A percentile compares a stretch with the other conserved stretches of the same genome.
These are phyloP conservation scores for Talaromyces sp. DNA, from an alignment of 2,329 filamentous ascomycete species.

Conservation along the genomic window DNA sequence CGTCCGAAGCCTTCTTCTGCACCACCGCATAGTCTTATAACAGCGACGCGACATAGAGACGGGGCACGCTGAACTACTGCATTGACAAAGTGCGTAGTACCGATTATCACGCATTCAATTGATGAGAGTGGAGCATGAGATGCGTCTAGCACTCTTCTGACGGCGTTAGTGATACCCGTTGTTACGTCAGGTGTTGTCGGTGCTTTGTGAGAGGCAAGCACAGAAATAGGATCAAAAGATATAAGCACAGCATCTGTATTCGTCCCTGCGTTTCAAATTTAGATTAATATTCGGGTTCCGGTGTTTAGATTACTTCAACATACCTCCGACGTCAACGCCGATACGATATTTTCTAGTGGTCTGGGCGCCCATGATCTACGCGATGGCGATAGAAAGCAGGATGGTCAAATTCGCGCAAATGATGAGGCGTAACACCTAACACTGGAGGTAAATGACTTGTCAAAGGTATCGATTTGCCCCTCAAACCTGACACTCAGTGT, in stretches of 20 bases:
- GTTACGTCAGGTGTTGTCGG: slow-evolving; percentile 47
- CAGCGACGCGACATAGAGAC: slow-evolving; percentile 45
- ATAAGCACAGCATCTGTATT: slow-evolving; percentile 42
- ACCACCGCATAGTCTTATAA: slow-evolving; percentile 56
- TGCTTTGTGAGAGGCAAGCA: slow-evolving; percentile 40
- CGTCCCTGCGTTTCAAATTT: slow-evolving; percentile 28
- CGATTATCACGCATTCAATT: slow-evolving; percentile 53
- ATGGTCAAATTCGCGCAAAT: too few species aligned
- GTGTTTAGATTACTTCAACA: neutral
- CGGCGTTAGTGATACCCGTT: slow-evolving; percentile 44
- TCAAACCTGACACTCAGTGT: neutral
- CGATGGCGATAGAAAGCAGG: too few species aligned
- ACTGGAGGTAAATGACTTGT: neutral
- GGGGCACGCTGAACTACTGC: slow-evolving; percentile 48
- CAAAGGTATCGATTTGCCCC: neutral
- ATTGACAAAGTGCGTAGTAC: slow-evolving; percentile 58
- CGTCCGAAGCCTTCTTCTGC: slow-evolving; percentile 46
- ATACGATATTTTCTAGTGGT: slow-evolving; percentile 12
- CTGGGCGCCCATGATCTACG: neutral
- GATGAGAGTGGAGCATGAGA: slow-evolving; percentile 27
- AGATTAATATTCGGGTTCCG: neutral
- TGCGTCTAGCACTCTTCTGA: slow-evolving; percentile 25
- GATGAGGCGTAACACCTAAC: too few species aligned
- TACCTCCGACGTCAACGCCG: slow-evolving; percentile 26
- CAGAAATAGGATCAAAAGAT: slow-evolving; percentile 26